These are phyloP conservation scores for Trichoderma reesei DNA, from an alignment of 495 filamentous ascomycete species.

Conservation along the genomic window DNA sequence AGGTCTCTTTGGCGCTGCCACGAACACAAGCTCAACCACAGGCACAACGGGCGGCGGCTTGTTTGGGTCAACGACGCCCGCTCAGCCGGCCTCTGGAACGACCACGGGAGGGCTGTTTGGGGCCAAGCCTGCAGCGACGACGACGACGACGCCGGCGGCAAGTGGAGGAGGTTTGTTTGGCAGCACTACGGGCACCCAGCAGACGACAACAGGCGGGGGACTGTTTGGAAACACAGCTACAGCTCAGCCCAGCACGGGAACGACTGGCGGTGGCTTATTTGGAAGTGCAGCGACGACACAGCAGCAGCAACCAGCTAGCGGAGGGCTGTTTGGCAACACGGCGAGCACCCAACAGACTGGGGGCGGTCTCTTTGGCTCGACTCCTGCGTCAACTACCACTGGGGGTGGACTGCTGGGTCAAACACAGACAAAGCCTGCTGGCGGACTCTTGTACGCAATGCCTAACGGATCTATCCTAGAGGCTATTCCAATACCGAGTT, in stretches of 20 bases:
- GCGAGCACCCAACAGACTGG: constrained; percentile 11
- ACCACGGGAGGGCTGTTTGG: constrained; percentile 23
- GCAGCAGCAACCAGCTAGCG: constrained; percentile 17
- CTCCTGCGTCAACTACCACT: constrained; percentile 19
- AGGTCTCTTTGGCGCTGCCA: neutral
- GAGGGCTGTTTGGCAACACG: constrained; percentile 22
- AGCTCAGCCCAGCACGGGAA: constrained; percentile 15
- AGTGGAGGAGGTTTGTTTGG: constrained; percentile 29
- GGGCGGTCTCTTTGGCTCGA: constrained; percentile 25
- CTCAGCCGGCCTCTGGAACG: constrained; percentile 13
- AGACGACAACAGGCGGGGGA: constrained; percentile 21
- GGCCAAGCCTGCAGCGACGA: constrained; percentile 12
- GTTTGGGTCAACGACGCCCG: constrained; percentile 23
- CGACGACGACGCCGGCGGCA: constrained; percentile 15
- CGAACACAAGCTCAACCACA: neutral
- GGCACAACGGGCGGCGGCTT: constrained; percentile 22
- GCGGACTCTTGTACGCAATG: constrained; percentile 42
- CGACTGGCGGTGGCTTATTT: constrained; percentile 22
- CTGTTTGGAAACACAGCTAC: constrained; percentile 22
- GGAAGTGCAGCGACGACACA: constrained; percentile 17
- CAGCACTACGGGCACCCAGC: constrained; percentile 11
- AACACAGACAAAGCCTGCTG: constrained; percentile 24
- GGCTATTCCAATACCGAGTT: neutral
- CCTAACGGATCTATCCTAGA: neutral
- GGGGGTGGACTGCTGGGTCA: constrained; percentile 38